Evolutionary conservation across 2,329 filamentous ascomycete genomes (phyloP).

Genomic region (Chrysoporthe puriensis): DNA sequence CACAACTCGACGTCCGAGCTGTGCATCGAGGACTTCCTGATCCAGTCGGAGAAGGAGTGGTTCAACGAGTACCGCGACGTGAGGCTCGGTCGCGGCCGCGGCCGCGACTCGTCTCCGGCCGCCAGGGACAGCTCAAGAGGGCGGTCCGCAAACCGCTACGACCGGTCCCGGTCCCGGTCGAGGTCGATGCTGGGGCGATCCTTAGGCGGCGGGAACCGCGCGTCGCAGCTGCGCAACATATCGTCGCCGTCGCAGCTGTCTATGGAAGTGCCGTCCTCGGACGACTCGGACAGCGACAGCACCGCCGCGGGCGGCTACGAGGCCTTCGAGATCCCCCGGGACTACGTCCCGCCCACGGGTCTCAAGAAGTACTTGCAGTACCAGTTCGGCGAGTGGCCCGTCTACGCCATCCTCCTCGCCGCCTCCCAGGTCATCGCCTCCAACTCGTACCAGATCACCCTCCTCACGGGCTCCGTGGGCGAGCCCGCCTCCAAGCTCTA

Average conservation of each 20-base stretch:
- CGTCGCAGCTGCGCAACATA: constrained; percentile 7
- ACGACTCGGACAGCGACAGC: constrained; percentile 27
- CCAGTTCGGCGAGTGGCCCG: constrained; percentile 59
- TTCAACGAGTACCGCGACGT: constrained; percentile 62
- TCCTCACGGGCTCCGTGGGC: constrained; percentile 64
- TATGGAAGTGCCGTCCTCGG: constrained; percentile 16
- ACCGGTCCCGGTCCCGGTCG: constrained; percentile 39
- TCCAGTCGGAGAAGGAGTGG: constrained; percentile 70
- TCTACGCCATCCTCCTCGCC: constrained; percentile 62
- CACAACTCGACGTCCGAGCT: constrained; percentile 60
- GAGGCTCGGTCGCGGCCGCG: constrained; percentile 51
- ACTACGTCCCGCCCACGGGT: constrained; percentile 63
- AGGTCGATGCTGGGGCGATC: constrained; percentile 34
- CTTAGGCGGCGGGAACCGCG: constrained; percentile 10
- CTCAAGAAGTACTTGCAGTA: constrained; percentile 47
- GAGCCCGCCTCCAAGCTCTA: constrained; percentile 61
- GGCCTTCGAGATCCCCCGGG: constrained; percentile 26
- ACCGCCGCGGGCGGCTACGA: constrained; percentile 18
- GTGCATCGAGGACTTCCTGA: constrained; percentile 68
- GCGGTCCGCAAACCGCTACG: constrained; percentile 36
- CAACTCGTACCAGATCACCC: constrained; percentile 67
- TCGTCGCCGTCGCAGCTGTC: constrained; percentile 6
- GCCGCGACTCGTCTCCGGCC: constrained; percentile 11
- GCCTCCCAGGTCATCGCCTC: constrained; percentile 64
- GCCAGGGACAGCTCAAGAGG: constrained; percentile 27